Conservation (phyloP, 2,329 filamentous ascomycete species). For the Daldinia sp. region DNA sequence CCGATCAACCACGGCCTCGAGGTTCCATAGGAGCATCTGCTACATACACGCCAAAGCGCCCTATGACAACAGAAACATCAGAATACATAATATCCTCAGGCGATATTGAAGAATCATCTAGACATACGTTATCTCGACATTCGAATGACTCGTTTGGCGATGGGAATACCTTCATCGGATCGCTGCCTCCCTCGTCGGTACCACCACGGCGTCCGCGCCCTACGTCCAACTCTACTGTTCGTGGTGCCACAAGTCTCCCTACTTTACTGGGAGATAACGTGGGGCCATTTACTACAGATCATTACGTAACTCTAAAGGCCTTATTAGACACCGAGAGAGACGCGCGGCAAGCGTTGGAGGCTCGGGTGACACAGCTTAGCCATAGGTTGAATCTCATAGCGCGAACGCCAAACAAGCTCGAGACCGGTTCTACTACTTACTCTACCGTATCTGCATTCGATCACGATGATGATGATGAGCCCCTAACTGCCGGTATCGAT, state of each 20-base stretch:
- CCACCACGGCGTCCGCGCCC: constrained; percentile 52
- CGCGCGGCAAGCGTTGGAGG: constrained; percentile 67
- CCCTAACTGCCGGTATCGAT: constrained; percentile 46
- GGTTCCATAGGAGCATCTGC: constrained; percentile 45
- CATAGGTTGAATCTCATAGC: constrained; percentile 63
- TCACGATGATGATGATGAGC: constrained; percentile 57
- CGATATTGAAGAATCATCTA: constrained; percentile 47
- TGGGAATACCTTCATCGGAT: constrained; percentile 60
- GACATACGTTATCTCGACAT: constrained; percentile 54
- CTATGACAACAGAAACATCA: constrained; percentile 50
- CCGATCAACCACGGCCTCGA: constrained; percentile 47
- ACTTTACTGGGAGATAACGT: constrained; percentile 53
- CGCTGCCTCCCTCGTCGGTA: constrained; percentile 49
- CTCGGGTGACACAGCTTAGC: constrained; percentile 65
- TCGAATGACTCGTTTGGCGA: constrained; percentile 63
- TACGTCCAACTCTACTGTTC: constrained; percentile 61
- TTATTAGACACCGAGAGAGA: constrained; percentile 69
- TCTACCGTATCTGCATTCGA: constrained; percentile 58
- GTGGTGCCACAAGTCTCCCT: constrained; percentile 61
- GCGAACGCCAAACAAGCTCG: constrained; percentile 54
- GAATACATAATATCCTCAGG: constrained; percentile 48
- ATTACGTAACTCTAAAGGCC: constrained; percentile 63
- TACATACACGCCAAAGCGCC: constrained; percentile 46
- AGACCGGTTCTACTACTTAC: constrained; percentile 52
- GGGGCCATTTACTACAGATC: constrained; percentile 57